Evolutionary conservation across 805 yeast species (phyloP).

Genomic region (Candida anglica): DNA sequence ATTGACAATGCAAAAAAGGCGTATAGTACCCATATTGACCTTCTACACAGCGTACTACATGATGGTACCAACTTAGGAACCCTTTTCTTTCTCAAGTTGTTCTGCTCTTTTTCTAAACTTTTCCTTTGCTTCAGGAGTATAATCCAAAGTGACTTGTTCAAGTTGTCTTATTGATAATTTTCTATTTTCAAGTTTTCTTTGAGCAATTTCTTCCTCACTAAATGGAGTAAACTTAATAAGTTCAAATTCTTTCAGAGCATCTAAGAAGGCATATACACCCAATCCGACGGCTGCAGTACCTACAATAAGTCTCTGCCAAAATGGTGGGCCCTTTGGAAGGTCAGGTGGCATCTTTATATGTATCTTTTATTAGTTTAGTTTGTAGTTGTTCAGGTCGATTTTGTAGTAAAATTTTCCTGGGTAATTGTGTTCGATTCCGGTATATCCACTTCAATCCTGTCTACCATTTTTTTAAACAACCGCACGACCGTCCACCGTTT

Average conservation of each 20-base stretch:
- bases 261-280: slow-evolving; percentile 29
- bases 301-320: slow-evolving; percentile 29
- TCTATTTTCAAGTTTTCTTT: slow-evolving; percentile 28
- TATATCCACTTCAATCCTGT: no score
- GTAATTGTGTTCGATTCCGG: no score
- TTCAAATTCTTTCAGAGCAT: slow-evolving; percentile 36
- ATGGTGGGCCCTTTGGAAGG: slow-evolving; percentile 34
- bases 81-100: not conserved
- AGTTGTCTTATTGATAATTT: slow-evolving; percentile 24
- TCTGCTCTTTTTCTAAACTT: slow-evolving; percentile 14
- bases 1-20: no score
- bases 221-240: slow-evolving; percentile 36
- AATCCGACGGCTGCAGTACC: slow-evolving; percentile 31
- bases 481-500: no score
- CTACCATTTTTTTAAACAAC: no score
- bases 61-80: no score
- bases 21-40: no score
- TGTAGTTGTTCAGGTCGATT: no score
- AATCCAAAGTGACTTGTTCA: slow-evolving; percentile 36
- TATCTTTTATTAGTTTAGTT: no score
- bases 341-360: no score
- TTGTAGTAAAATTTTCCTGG: no score
- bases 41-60: no score
- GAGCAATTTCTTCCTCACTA: slow-evolving; percentile 34
- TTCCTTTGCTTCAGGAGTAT: slow-evolving; percentile 41